Conservation (phyloP, 164 flowering plant species). For the Aristolochia californica region DNA sequence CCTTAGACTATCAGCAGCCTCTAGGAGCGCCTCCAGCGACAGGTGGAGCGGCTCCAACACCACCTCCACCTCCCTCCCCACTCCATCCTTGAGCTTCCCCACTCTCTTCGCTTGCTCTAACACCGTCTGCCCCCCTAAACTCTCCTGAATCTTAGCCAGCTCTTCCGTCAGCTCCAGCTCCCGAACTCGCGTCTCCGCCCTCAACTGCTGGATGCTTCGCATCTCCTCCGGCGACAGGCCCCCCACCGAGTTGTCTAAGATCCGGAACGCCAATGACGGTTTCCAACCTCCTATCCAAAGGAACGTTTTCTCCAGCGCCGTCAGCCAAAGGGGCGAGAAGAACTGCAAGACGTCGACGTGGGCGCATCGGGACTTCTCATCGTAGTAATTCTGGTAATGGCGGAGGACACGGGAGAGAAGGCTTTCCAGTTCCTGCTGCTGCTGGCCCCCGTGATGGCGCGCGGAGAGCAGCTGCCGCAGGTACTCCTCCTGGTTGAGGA, state of each 20-base stretch:
- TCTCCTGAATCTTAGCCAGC: conserved; percentile 43
- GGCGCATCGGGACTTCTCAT: neutral
- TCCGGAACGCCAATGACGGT: conserved; percentile 9
- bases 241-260: conserved; percentile 15
- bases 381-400: neutral
- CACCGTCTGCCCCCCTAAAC: conserved; percentile 30
- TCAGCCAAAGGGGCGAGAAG: conserved; percentile 1
- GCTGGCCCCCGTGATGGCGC: neutral
- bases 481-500: neutral
- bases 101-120: conserved; percentile 14
- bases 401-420: neutral
- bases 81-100: conserved; percentile 10
- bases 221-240: conserved; percentile 32
- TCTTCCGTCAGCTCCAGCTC: conserved; percentile 25
- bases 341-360: neutral
- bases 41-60: conserved; percentile 11
- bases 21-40: conserved; percentile 20
- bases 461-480: neutral
- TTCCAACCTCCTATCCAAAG: conserved; percentile 6
- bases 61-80: conserved; percentile 1
- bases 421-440: neutral
- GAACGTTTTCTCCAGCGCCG: conserved; percentile 1
- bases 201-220: conserved; percentile 10
- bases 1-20: conserved; percentile 29
- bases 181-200: conserved; percentile 19